Percentiles rank a stretch among this genome's conserved stretches.
These are phyloP conservation scores for Wickerhamomyces bovis DNA, from an alignment of 805 yeast genomes.

Conservation along the genomic window DNA sequence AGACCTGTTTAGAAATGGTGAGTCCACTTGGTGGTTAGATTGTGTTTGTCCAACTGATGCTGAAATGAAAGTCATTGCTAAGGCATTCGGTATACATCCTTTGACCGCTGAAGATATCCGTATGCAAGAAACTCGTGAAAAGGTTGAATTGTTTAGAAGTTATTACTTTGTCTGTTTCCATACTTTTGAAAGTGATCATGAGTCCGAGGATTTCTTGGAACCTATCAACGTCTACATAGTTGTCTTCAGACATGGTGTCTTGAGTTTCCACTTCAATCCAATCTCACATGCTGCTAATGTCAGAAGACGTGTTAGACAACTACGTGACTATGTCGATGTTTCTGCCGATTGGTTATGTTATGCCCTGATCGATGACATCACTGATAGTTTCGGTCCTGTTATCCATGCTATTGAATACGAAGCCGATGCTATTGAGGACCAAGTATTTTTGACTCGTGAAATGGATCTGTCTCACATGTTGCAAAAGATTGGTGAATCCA, in stretches of 20 bases:
- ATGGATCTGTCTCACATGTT: conserved; percentile 73
- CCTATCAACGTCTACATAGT: conserved; percentile 78
- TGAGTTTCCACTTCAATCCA: conserved; percentile 90
- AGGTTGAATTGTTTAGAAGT: conserved; percentile 83
- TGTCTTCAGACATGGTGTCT: conserved; percentile 84
- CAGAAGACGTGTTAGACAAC: conserved; percentile 74
- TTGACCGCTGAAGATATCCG: conserved; percentile 96
- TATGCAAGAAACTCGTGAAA: conserved; percentile 95
- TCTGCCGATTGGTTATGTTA: conserved; percentile 80
- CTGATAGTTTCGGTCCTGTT: conserved; percentile 80
- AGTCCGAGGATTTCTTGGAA: conserved; percentile 76
- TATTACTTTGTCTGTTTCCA: conserved; percentile 97
- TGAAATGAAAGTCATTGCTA: conserved; percentile 88
- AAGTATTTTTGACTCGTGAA: conserved; percentile 76
- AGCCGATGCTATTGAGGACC: conserved; percentile 73
- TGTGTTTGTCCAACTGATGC: conserved; percentile 90
- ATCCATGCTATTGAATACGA: conserved; percentile 72
- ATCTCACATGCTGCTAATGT: conserved; percentile 93
- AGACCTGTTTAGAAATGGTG: conserved; percentile 63
- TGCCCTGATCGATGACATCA: conserved; percentile 77
- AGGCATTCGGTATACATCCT: conserved; percentile 96
- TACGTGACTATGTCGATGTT: conserved; percentile 71
- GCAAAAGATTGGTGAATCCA: conserved; percentile 77
- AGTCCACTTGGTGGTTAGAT: conserved; percentile 94
- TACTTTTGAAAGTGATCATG: conserved; percentile 83